phyloP scores from a whole-genome alignment of 1,284 basidiomycete genomes.

The Trichosporon coremiiforme region DNA sequence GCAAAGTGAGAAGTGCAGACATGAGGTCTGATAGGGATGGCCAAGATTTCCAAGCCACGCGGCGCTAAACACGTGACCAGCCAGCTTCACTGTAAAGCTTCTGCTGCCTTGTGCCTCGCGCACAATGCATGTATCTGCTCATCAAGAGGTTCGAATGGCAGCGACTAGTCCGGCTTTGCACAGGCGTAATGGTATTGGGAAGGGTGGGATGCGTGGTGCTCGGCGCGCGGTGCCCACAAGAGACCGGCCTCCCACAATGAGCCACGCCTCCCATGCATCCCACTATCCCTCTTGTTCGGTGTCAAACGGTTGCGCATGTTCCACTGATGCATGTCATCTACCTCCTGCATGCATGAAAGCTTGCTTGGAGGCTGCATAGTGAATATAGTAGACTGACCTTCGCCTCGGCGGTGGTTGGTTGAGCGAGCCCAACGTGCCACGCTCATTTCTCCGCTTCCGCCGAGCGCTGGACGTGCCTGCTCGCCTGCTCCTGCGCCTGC shows the following conservation, averaged over 20 bases:
- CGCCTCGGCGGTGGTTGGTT: conserved; percentile 2
- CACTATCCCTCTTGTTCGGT: background rate
- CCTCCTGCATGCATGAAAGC: background rate
- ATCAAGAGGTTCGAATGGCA: too few relatives aligned
- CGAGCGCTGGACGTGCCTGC: conserved; percentile 16
- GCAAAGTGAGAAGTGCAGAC: too few relatives aligned
- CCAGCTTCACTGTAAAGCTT: background rate
- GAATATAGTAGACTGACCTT: background rate
- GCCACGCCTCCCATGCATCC: background rate
- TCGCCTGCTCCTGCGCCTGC: conserved; percentile 8
- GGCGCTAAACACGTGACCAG: background rate
- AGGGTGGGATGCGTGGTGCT: too few relatives aligned
- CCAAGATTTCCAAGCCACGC: background rate
- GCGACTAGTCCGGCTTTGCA: too few relatives aligned
- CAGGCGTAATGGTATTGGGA: too few relatives aligned
- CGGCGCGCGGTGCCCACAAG: too few relatives aligned
- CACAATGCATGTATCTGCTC: background rate
- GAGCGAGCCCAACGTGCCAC: background rate
- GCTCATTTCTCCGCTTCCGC: conserved; percentile 19
- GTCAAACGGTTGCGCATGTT: background rate
- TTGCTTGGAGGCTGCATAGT: background rate
- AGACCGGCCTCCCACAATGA: background rate
- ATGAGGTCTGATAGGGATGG: too few relatives aligned
- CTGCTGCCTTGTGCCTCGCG: background rate
- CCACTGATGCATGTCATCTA: background rate